Evolutionary conservation across 306 rosid genomes (phyloP).

Genomic region (Cicer arietinum): DNA sequence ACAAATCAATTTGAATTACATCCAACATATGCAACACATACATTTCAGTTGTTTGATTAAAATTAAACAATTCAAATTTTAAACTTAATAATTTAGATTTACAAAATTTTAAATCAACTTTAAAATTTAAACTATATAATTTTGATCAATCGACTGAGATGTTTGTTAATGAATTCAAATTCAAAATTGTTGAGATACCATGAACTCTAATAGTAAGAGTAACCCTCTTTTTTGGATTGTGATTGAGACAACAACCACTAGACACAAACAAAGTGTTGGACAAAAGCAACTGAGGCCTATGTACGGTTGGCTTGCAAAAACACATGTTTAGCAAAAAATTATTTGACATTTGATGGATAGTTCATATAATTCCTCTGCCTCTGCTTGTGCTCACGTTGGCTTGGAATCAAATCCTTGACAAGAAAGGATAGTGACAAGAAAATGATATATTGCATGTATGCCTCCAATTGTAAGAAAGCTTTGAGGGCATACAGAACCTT

Average conservation of each 20-base stretch:
- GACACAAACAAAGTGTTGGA: slow-evolving; percentile 47
- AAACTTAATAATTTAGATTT: too few species aligned
- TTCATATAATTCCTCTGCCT: slow-evolving; percentile 30
- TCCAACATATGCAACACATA: too few species aligned
- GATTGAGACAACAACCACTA: slow-evolving; percentile 50
- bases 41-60: too few species aligned
- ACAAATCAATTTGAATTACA: too few species aligned
- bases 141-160: too few species aligned
- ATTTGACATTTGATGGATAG: slow-evolving; percentile 54
- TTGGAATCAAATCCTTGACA: slow-evolving; percentile 53
- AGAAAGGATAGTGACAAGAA: slow-evolving; percentile 45
- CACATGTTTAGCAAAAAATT: slow-evolving; percentile 49
- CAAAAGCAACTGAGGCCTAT: slow-evolving; percentile 53
- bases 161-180: too few species aligned
- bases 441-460: slow-evolving; percentile 45
- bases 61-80: too few species aligned
- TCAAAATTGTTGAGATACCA: slow-evolving; percentile 3
- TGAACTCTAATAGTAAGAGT: slow-evolving; percentile 27
- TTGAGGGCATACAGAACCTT: too few species aligned
- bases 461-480: not conserved
- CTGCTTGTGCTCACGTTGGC: slow-evolving; percentile 45
- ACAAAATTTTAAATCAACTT: too few species aligned
- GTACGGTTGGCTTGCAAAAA: slow-evolving; percentile 47
- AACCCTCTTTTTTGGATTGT: slow-evolving; percentile 41
- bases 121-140: too few species aligned